Evolutionary conservation across 352 stramenopile genomes (phyloP).

Genomic region (Phytophthora cactorum): DNA sequence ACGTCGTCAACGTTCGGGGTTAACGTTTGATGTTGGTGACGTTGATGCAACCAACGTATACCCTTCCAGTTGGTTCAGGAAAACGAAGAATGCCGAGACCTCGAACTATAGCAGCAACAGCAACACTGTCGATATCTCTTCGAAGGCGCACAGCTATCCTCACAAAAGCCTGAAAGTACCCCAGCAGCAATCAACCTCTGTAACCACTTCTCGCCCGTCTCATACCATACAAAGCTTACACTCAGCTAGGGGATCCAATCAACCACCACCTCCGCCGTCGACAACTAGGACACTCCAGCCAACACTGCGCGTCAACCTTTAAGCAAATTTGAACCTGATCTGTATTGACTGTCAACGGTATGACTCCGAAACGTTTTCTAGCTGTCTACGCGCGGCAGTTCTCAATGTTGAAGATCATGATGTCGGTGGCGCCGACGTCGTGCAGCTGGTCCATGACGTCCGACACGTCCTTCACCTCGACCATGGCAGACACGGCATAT

Average conservation of each 20-base stretch:
- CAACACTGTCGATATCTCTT: not conserved
- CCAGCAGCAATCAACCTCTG: conserved; percentile 4
- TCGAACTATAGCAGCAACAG: not conserved
- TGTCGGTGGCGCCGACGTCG: conserved; percentile 95
- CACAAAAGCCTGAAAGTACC: conserved; percentile 1
- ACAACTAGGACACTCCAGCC: conserved; percentile 15
- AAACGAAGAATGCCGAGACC: not conserved
- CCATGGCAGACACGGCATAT: conserved; percentile 92
- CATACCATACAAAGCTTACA: not conserved
- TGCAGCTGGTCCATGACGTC: conserved; percentile 97
- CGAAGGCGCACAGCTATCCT: not conserved
- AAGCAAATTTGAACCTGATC: not conserved
- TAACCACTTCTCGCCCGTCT: not conserved
- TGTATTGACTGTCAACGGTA: conserved; percentile 25
- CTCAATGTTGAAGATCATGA: conserved; percentile 96
- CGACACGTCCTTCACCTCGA: conserved; percentile 90
- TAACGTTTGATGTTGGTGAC: conserved; percentile 16
- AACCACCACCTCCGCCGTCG: conserved; percentile 8
- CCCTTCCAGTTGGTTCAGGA: conserved; percentile 15
- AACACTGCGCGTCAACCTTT: conserved; percentile 34
- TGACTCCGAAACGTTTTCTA: conserved; percentile 18
- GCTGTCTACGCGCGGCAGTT: conserved; percentile 90
- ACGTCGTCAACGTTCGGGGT: conserved; percentile 6
- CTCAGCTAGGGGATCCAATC: conserved; percentile 8
- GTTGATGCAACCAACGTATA: conserved; percentile 13